Evolutionary conservation across 345 rosid species (phyloP).

Genomic region (Hibiscus syriacus): DNA sequence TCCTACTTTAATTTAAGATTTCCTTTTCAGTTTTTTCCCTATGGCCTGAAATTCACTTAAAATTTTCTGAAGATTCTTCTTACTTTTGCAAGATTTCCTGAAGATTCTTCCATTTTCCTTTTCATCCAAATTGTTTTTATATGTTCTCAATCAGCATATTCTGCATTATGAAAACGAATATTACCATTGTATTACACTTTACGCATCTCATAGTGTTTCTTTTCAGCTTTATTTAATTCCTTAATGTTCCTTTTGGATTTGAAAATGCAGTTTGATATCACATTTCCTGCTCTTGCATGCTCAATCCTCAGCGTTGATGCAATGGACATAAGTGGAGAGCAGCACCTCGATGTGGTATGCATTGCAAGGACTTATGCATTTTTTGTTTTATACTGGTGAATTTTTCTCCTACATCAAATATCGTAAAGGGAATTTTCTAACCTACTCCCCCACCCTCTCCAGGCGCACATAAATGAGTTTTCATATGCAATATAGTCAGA

Average conservation of each 20-base stretch:
- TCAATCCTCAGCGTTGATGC: slow-evolving; percentile 94
- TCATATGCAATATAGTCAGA: background rate
- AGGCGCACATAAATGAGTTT: background rate
- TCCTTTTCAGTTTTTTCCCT: background rate
- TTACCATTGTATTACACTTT: background rate
- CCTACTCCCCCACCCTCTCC: background rate
- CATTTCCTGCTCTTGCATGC: slow-evolving; percentile 90
- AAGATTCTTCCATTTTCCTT: background rate
- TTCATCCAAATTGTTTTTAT: background rate
- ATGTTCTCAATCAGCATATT: background rate
- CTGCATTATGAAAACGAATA: background rate
- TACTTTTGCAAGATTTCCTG: background rate
- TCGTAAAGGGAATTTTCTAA: background rate
- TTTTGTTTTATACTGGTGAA: background rate
- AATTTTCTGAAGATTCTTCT: slow-evolving; percentile 6
- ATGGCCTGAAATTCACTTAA: background rate
- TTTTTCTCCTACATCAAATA: background rate
- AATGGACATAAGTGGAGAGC: slow-evolving; percentile 98
- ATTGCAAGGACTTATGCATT: background rate
- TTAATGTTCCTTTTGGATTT: background rate
- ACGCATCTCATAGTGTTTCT: background rate
- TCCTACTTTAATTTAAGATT: background rate
- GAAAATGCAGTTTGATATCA: slow-evolving; percentile 84
- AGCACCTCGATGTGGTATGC: slow-evolving; percentile 94
- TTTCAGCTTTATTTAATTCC: background rate